phyloP scores from a whole-genome alignment of 352 stramenopile species.

The Thraustotheca clavata region DNA sequence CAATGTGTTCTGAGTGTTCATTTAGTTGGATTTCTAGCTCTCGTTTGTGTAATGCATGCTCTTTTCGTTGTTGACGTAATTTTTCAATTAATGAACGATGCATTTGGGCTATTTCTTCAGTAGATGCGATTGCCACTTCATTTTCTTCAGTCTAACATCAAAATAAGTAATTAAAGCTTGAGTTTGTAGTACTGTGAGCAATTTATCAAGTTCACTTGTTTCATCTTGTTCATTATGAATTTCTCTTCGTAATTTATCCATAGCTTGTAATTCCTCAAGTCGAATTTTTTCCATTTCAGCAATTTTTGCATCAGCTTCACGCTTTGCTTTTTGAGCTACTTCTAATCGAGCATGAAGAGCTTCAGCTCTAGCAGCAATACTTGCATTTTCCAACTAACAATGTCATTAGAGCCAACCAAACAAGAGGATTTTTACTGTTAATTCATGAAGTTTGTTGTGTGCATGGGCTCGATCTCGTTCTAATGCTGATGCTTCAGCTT shows the following conservation, averaged over 20 bases:
- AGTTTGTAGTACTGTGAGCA: not conserved
- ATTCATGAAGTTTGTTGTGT: not conserved
- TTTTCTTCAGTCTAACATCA: not conserved
- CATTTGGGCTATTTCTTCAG: not conserved
- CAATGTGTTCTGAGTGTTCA: conserved; percentile 26
- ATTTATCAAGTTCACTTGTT: conserved; percentile 13
- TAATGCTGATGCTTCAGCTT: not conserved
- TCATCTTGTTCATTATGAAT: conserved; percentile 14
- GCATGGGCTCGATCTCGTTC: conserved; percentile 6
- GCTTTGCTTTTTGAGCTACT: conserved; percentile 1
- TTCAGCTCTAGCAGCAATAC: conserved; percentile 39
- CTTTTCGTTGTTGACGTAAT: conserved; percentile 25
- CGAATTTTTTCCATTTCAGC: not conserved
- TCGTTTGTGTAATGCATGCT: conserved; percentile 21
- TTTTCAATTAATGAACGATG: conserved; percentile 26
- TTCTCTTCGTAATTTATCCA: conserved; percentile 5
- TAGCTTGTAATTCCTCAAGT: not conserved
- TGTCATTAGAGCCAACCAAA: not conserved
- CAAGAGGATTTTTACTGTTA: not conserved
- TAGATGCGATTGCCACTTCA: not conserved
- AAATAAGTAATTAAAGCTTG: not conserved
- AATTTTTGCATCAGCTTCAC: not conserved
- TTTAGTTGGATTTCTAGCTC: conserved; percentile 11
- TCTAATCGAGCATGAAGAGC: conserved; percentile 45
- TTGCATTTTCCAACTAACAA: conserved; percentile 30